Evolutionary conservation across 179 eudicot genomes (phyloP).

Genomic region (Silene noctiflora): DNA sequence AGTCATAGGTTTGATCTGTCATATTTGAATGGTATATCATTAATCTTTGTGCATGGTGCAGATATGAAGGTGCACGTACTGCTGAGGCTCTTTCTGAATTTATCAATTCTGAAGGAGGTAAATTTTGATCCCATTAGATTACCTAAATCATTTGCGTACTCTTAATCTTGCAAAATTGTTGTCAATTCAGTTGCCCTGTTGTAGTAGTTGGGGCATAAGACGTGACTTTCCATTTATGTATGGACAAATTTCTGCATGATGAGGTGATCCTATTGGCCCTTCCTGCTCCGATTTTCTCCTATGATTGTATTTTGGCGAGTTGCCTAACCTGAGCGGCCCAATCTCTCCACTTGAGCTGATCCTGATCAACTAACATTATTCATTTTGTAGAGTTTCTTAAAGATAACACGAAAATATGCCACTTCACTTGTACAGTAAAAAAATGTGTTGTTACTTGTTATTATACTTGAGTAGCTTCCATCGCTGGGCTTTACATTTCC

Average conservation of each 20-base stretch:
- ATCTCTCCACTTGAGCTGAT: too few species aligned
- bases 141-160: background rate
- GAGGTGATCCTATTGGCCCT: too few species aligned
- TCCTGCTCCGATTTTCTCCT: too few species aligned
- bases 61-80: constrained; percentile 90
- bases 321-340: too few species aligned
- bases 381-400: too few species aligned
- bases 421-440: too few species aligned
- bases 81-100: constrained; percentile 85
- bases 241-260: background rate
- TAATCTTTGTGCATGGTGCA: constrained; percentile 21
- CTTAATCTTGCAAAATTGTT: background rate
- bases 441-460: too few species aligned
- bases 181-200: background rate
- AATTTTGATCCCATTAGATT: background rate
- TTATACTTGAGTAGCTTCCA: too few species aligned
- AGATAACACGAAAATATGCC: too few species aligned
- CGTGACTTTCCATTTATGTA: background rate
- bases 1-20: background rate
- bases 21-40: background rate
- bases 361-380: too few species aligned
- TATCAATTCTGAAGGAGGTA: constrained; percentile 89
- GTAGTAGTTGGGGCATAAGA: background rate
- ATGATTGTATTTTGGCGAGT: too few species aligned
- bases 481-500: too few species aligned